These are phyloP conservation scores for Kregervanrija pseudodelftensis DNA, from an alignment of 805 yeast genomes.

Conservation along the genomic window DNA sequence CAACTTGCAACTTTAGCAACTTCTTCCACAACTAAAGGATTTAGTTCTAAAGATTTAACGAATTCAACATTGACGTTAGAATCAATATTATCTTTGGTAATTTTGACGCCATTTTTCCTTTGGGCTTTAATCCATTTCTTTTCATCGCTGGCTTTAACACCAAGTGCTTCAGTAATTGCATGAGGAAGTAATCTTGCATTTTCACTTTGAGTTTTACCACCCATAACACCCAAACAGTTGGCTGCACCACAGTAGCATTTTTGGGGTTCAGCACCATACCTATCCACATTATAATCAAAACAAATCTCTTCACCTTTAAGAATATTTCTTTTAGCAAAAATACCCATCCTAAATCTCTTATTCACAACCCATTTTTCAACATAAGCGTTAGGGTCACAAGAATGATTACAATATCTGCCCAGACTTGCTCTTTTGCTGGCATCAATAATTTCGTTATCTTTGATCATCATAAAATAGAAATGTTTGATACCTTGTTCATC, in stretches of 20 bases:
- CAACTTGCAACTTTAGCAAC: conserved; percentile 77
- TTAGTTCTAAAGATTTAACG: conserved; percentile 50
- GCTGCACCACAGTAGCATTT: conserved; percentile 91
- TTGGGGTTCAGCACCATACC: conserved; percentile 93
- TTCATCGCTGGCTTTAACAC: conserved; percentile 61
- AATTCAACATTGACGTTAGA: conserved; percentile 57
- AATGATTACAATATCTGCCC: conserved; percentile 91
- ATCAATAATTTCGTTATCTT: conserved; percentile 87
- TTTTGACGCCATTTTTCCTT: conserved; percentile 38
- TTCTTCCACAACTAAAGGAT: conserved; percentile 46
- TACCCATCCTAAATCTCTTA: conserved; percentile 86
- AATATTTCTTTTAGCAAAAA: conserved; percentile 76
- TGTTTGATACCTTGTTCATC: conserved; percentile 65
- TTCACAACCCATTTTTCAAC: conserved; percentile 98
- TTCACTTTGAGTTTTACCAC: conserved; percentile 96
- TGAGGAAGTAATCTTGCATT: conserved; percentile 81
- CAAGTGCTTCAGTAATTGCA: conserved; percentile 76
- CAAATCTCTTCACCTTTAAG: conserved; percentile 81
- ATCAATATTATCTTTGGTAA: conserved; percentile 46
- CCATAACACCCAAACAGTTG: conserved; percentile 88
- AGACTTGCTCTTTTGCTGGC: conserved; percentile 86
- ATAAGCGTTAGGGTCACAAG: conserved; percentile 90
- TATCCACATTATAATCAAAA: conserved; percentile 87
- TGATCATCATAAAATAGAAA: conserved; percentile 94
- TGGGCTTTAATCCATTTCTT: conserved; percentile 63